These are phyloP conservation scores for Magnusiomyces paraingens DNA, from an alignment of 1,139 yeast species.

Conservation along the genomic window DNA sequence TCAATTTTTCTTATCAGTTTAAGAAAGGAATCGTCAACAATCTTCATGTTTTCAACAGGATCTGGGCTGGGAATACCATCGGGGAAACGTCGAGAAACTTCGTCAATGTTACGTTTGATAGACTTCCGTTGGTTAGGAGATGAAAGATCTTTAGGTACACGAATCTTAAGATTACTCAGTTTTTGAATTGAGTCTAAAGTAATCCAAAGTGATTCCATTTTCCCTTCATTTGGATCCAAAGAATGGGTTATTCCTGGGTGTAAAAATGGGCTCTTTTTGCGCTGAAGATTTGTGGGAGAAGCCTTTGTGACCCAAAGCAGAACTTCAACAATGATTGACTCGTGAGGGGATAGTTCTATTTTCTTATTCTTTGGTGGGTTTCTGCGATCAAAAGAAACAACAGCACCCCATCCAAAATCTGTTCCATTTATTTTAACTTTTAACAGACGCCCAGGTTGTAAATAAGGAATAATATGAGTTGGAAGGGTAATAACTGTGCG, in stretches of 20 bases:
- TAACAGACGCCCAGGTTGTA: conserved; percentile 84
- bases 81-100: conserved; percentile 75
- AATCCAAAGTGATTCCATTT: conserved; percentile 76
- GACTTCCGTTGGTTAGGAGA: conserved; percentile 65
- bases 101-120: conserved; percentile 69
- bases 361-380: conserved; percentile 24
- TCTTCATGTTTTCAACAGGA: conserved; percentile 89
- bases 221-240: conserved; percentile 53
- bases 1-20: conserved; percentile 68
- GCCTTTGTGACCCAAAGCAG: conserved; percentile 59
- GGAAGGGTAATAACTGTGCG: conserved; percentile 89
- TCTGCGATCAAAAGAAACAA: conserved; percentile 69
- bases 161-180: conserved; percentile 73
- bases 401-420: conserved; percentile 95
- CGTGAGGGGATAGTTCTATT: conserved; percentile 62
- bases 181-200: conserved; percentile 69
- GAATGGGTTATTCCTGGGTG: conserved; percentile 91
- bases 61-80: conserved; percentile 86
- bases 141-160: conserved; percentile 73
- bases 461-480: conserved; percentile 69
- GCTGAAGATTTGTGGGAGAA: conserved; percentile 43
- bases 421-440: conserved; percentile 48
- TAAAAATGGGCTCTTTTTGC: conserved; percentile 54
- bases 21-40: conserved; percentile 70
- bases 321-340: conserved; percentile 80